phyloP scores from a whole-genome alignment of 495 filamentous ascomycete species.

The Penicillium chermesinum region DNA sequence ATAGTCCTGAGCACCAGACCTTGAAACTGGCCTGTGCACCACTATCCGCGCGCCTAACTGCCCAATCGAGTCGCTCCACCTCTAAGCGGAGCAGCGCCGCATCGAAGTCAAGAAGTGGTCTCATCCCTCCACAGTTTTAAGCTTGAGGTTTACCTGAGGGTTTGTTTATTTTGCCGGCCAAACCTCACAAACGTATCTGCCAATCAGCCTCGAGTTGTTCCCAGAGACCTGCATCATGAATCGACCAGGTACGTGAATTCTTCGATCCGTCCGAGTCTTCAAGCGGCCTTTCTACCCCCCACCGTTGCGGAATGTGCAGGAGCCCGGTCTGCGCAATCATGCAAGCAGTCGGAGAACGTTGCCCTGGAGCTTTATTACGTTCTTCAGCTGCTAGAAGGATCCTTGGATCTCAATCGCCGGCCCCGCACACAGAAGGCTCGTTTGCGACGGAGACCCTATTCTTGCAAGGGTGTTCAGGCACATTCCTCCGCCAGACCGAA shows the following conservation, averaged over 20 bases:
- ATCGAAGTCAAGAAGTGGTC: slow-evolving; percentile 32
- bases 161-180: slow-evolving; percentile 3
- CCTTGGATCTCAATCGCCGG: slow-evolving; percentile 29
- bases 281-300: slow-evolving; percentile 4
- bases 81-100: slow-evolving; percentile 34
- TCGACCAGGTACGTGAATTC: slow-evolving; percentile 39
- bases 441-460: slow-evolving; percentile 28
- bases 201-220: neutral
- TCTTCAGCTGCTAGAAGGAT: too few relatives aligned
- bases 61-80: slow-evolving; percentile 36
- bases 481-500: slow-evolving; percentile 16
- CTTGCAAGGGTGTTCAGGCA: slow-evolving; percentile 13
- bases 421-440: slow-evolving; percentile 9
- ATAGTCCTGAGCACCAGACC: neutral
- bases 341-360: too few relatives aligned
- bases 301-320: slow-evolving; percentile 6
- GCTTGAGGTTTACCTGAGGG: slow-evolving; percentile 5
- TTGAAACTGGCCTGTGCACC: slow-evolving; percentile 23
- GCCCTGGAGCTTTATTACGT: too few relatives aligned
- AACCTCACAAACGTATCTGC: slow-evolving; percentile 9
- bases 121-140: slow-evolving; percentile 19
- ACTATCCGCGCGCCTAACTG: slow-evolving; percentile 35
- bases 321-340: neutral
- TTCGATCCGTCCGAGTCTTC: slow-evolving; percentile 14
- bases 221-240: slow-evolving; percentile 29